These are phyloP conservation scores for Colletotrichum truncatum DNA, from an alignment of 2,329 filamentous ascomycete species.

Conservation along the genomic window DNA sequence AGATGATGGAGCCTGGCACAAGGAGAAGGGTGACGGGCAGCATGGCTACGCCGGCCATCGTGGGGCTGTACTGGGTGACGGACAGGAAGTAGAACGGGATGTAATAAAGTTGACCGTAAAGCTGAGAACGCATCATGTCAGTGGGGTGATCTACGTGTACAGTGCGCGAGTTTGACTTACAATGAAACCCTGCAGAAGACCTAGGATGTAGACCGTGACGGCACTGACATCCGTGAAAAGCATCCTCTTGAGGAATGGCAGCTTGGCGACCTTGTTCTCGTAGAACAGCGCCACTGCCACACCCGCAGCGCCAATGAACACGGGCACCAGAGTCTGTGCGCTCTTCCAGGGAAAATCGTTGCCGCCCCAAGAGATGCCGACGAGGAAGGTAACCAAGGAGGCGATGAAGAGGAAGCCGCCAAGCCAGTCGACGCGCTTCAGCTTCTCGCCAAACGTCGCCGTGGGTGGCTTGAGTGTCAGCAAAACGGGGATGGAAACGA, in stretches of 20 bases:
- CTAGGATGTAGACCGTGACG: conserved; percentile 41
- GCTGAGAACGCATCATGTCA: conserved; percentile 8
- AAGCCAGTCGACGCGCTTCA: conserved; percentile 53
- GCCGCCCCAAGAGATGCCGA: conserved; percentile 58
- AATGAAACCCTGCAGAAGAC: conserved; percentile 43
- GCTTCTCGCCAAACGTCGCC: conserved; percentile 42
- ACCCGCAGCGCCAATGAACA: conserved; percentile 52
- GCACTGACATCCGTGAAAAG: conserved; percentile 41
- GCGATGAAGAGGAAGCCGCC: conserved; percentile 55
- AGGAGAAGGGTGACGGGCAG: conserved; percentile 43
- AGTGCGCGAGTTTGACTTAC: conserved; percentile 32
- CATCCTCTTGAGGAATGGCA: conserved; percentile 42
- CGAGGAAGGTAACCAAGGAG: conserved; percentile 52
- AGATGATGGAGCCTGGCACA: conserved; percentile 42
- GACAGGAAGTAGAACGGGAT: conserved; percentile 49
- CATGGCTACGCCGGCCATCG: conserved; percentile 44
- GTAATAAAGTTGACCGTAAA: conserved; percentile 44
- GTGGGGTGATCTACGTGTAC: background rate
- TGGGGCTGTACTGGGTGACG: conserved; percentile 41
- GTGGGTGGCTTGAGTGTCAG: conserved; percentile 47
- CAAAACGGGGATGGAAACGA: conserved; percentile 50
- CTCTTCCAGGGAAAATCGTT: conserved; percentile 52
- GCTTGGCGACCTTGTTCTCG: conserved; percentile 42
- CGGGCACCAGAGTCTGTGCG: conserved; percentile 48
- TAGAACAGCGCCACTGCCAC: conserved; percentile 47